These are phyloP conservation scores for Nothophytophthora sp. DNA, from an alignment of 352 stramenopile genomes.

Conservation along the genomic window DNA sequence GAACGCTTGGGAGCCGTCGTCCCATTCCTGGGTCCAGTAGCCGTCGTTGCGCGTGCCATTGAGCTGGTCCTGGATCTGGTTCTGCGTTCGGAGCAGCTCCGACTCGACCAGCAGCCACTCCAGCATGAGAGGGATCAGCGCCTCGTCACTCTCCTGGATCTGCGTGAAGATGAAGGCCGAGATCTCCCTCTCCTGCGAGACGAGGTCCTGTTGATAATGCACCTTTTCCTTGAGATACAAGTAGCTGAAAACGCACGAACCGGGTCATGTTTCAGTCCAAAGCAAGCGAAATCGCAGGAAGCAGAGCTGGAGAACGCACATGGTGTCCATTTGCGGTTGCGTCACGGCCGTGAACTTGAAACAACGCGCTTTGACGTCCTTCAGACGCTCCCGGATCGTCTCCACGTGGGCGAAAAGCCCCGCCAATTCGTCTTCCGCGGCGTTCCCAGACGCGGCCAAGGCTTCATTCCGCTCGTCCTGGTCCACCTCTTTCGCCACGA, in stretches of 20 bases:
- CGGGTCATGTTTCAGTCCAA: too few relatives aligned
- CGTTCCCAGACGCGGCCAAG: background rate
- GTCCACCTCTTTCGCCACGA: conserved; percentile 37
- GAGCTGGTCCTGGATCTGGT: conserved; percentile 67
- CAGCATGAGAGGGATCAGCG: conserved; percentile 62
- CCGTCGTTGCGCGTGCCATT: conserved; percentile 35
- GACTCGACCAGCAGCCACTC: conserved; percentile 81
- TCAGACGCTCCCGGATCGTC: conserved; percentile 47
- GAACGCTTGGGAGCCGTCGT: conserved; percentile 52
- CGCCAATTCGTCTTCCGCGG: conserved; percentile 47
- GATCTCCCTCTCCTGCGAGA: conserved; percentile 68
- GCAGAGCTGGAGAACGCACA: conserved; percentile 45
- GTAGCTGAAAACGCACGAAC: conserved; percentile 37
- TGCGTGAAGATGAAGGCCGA: conserved; percentile 61
- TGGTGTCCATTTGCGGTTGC: conserved; percentile 58
- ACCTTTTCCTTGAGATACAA: conserved; percentile 85
- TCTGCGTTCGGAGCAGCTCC: conserved; percentile 58
- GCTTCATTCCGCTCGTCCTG: conserved; percentile 27
- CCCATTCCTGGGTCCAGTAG: conserved; percentile 71
- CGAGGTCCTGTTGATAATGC: conserved; percentile 70
- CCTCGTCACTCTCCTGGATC: conserved; percentile 55
- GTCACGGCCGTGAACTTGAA: conserved; percentile 68
- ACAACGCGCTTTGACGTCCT: conserved; percentile 64
- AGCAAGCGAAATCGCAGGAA: background rate
- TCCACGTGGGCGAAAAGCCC: conserved; percentile 50